phyloP scores from a whole-genome alignment of 2,329 filamentous ascomycete genomes.

The Sporothrix mexicana region DNA sequence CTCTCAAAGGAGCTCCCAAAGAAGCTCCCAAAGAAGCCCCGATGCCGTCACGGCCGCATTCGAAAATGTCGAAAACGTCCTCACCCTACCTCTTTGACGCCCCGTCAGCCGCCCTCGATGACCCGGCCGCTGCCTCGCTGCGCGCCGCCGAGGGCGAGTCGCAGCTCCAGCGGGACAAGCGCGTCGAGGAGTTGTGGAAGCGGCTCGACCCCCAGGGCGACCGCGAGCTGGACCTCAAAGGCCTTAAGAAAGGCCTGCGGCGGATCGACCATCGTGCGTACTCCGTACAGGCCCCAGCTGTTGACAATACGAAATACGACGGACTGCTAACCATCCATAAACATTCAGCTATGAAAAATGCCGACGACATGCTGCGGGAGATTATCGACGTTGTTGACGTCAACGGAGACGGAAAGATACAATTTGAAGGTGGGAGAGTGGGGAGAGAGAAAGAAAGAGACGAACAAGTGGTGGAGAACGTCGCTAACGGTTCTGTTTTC shows the following conservation, averaged over 20 bases:
- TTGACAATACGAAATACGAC: too few species aligned
- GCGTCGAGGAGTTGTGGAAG: slow-evolving; percentile 83
- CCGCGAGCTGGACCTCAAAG: slow-evolving; percentile 83
- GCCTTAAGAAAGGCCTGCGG: slow-evolving; percentile 80
- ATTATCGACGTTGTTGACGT: slow-evolving; percentile 83
- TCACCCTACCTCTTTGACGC: slow-evolving; percentile 9
- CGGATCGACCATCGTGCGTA: slow-evolving; percentile 87
- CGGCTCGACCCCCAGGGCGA: slow-evolving; percentile 77
- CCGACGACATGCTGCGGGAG: slow-evolving; percentile 79
- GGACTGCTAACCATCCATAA: too few species aligned
- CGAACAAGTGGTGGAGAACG: not conserved
- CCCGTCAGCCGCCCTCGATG: not conserved
- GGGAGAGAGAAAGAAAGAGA: not conserved
- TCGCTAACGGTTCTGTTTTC: not conserved
- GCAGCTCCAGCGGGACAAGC: slow-evolving; percentile 77
- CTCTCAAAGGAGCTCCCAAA: not conserved
- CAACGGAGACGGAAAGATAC: slow-evolving; percentile 86
- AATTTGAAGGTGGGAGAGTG: slow-evolving; percentile 73
- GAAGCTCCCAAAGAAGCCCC: not conserved
- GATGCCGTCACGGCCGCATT: not conserved
- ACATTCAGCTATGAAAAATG: slow-evolving; percentile 90
- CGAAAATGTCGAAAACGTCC: not conserved
- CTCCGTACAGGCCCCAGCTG: too few species aligned
- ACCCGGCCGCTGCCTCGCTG: not conserved
- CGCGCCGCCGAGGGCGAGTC: slow-evolving; percentile 54